phyloP scores from a whole-genome alignment of 345 rosid species.

The Ricinus communis region DNA sequence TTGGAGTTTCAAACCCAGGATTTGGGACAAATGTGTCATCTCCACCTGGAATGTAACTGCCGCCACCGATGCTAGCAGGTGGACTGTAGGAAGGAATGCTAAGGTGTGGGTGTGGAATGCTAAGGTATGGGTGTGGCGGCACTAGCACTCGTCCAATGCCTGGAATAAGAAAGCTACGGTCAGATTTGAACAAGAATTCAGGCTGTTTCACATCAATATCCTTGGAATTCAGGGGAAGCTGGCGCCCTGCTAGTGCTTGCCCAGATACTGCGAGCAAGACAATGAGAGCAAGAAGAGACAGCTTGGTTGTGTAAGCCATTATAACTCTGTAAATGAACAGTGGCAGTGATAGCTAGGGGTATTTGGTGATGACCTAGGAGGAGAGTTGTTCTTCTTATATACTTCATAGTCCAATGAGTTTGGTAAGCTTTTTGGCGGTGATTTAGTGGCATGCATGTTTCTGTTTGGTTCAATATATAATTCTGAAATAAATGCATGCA shows the following conservation, averaged over 20 bases:
- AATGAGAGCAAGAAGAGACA: slow-evolving; percentile 28
- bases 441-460: slow-evolving; percentile 15
- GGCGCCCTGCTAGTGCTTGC: slow-evolving; percentile 48
- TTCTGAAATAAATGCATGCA: background rate
- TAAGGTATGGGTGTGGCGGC: slow-evolving; percentile 31
- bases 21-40: slow-evolving; percentile 64
- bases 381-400: slow-evolving; percentile 24
- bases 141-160: slow-evolving; percentile 59
- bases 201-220: slow-evolving; percentile 58
- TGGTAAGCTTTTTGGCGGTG: slow-evolving; percentile 36
- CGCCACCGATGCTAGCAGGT: slow-evolving; percentile 29
- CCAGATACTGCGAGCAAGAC: slow-evolving; percentile 35
- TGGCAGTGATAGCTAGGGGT: background rate
- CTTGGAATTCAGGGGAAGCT: slow-evolving; percentile 34
- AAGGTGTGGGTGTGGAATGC: slow-evolving; percentile 2
- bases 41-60: slow-evolving; percentile 48
- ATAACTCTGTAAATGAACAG: background rate
- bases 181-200: slow-evolving; percentile 40
- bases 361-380: slow-evolving; percentile 9
- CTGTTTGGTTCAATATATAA: background rate
- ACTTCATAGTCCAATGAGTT: slow-evolving; percentile 18
- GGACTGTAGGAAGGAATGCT: slow-evolving; percentile 34
- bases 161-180: slow-evolving; percentile 51
- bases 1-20: slow-evolving; percentile 64
- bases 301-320: slow-evolving; percentile 37